phyloP scores from a whole-genome alignment of 257 asterid genomes.

The Salvia miltiorrhiza region DNA sequence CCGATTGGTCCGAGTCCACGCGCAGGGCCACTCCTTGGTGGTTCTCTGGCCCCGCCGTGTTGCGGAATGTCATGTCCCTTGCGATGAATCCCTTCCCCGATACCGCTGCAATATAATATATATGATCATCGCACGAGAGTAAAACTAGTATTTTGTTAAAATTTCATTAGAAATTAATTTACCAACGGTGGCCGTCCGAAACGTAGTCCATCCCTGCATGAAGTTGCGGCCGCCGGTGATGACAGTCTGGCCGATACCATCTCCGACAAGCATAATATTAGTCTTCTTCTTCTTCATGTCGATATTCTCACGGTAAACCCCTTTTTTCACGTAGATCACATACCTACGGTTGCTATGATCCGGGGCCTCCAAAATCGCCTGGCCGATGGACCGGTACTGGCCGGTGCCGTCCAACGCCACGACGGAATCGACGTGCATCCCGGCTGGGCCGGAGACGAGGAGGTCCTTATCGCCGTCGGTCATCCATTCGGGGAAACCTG shows the following conservation, averaged over 20 bases:
- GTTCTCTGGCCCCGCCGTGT: conserved; percentile 87
- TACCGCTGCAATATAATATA: conserved; percentile 44
- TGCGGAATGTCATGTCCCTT: conserved; percentile 83
- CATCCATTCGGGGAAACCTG: conserved; percentile 69
- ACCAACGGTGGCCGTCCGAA: conserved; percentile 91
- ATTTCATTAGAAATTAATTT: no score
- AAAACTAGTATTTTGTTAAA: background rate
- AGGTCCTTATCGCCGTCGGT: conserved; percentile 64
- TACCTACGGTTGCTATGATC: conserved; percentile 65
- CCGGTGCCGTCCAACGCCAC: conserved; percentile 87
- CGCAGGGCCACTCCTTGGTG: conserved; percentile 95
- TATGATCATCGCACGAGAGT: background rate
- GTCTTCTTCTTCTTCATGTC: conserved; percentile 91
- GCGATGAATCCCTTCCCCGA: conserved; percentile 95
- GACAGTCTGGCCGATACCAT: conserved; percentile 80
- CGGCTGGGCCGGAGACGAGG: conserved; percentile 28
- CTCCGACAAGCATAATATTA: conserved; percentile 86
- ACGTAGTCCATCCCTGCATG: conserved; percentile 99
- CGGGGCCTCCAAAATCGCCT: conserved; percentile 75
- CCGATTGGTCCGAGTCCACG: conserved; percentile 92
- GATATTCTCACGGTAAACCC: conserved; percentile 73
- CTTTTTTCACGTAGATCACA: conserved; percentile 82
- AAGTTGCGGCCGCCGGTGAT: conserved; percentile 71
- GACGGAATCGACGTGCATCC: conserved; percentile 66
- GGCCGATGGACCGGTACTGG: conserved; percentile 49